Evolutionary conservation across 75 land plant genomes (phyloP).

Genomic region (Pinus tabuliformis): DNA sequence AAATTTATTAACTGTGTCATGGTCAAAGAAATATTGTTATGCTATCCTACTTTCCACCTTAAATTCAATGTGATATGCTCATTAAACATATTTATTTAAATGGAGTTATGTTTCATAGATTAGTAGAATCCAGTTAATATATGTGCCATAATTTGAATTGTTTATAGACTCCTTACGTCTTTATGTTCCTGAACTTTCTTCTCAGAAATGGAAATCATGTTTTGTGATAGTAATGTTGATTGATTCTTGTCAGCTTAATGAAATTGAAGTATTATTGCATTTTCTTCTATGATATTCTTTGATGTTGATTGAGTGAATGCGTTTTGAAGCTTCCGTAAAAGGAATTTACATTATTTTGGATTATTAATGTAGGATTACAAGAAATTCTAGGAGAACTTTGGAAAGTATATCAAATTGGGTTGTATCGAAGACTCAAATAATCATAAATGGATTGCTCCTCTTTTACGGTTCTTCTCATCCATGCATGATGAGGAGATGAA

Average conservation of each 20-base stretch:
- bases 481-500: conserved; percentile 76
- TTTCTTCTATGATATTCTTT: not conserved
- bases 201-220: too few species aligned
- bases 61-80: too few species aligned
- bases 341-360: not conserved
- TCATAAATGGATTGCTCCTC: conserved; percentile 88
- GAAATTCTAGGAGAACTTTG: conserved; percentile 95
- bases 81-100: too few species aligned
- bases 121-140: too few species aligned
- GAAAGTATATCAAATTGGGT: conserved; percentile 85
- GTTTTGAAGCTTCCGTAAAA: not conserved
- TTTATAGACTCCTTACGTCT: not conserved
- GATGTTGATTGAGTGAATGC: not conserved
- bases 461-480: conserved; percentile 88
- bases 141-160: too few species aligned
- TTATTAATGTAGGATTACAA: conserved; percentile 77
- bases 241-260: not conserved
- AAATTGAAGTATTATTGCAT: not conserved
- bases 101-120: too few species aligned
- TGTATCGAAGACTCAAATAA: conserved; percentile 93
- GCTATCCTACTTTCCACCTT: too few species aligned
- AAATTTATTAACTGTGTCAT: too few species aligned
- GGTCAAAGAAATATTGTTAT: too few species aligned
- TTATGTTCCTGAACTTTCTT: too few species aligned
- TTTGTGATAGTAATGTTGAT: too few species aligned